Percentiles rank a stretch among this genome's conserved stretches.
Conservation (phyloP, 176 grass and related monocot genomes). For the Ensete glaucum region DNA sequence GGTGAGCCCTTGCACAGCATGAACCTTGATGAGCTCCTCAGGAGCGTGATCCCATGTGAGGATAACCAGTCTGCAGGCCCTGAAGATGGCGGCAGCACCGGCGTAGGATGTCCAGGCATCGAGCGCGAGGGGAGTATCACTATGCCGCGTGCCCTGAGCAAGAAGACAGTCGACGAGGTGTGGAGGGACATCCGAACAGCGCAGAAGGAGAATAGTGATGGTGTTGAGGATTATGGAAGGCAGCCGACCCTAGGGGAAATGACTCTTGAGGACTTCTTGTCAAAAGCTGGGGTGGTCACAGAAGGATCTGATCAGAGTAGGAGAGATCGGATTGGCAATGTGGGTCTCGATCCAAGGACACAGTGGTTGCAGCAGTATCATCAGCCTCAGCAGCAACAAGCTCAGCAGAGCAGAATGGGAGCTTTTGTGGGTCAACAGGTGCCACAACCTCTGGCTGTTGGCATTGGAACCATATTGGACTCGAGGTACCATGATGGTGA, state of each 20-base stretch:
- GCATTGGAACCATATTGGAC: not conserved
- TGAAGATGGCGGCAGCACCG: not conserved
- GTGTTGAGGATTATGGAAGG: not conserved
- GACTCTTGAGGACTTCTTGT: conserved; percentile 22
- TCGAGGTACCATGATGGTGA: not conserved
- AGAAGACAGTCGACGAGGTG: conserved; percentile 21
- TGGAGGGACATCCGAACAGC: conserved; percentile 17
- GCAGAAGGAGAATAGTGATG: not conserved
- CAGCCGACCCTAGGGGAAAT: conserved; percentile 10
- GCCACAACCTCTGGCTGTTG: not conserved
- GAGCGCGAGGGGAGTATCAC: conserved; percentile 1
- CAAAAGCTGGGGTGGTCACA: not conserved
- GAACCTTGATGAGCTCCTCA: conserved; percentile 26
- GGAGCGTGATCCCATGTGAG: conserved; percentile 5
- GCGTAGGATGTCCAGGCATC: not conserved
- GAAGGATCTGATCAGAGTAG: not conserved
- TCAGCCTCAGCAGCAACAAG: conserved; percentile 4
- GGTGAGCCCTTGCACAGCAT: conserved; percentile 22
- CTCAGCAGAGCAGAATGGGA: conserved; percentile 3
- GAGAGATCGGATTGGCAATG: not conserved
- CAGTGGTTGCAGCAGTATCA: conserved; percentile 17
- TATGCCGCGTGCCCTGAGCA: conserved; percentile 3
- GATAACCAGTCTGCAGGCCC: not conserved
- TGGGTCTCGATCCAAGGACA: not conserved
- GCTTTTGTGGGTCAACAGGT: not conserved